These are phyloP conservation scores for Mycena albidolilacea DNA, from an alignment of 768 basidiomycete species.

Conservation along the genomic window DNA sequence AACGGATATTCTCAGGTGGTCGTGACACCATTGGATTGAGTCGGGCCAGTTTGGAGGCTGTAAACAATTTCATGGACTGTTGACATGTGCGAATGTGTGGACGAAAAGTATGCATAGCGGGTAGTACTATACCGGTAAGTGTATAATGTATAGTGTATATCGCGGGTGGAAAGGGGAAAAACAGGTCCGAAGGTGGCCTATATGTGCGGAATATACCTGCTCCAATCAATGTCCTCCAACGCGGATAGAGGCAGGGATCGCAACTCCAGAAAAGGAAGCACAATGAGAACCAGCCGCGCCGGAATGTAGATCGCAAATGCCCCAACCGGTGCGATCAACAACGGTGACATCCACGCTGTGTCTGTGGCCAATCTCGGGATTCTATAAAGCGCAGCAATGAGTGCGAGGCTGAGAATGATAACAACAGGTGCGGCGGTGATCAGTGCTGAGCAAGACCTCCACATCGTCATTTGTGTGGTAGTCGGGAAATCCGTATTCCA, in stretches of 20 bases:
- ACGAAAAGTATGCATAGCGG: too few species aligned
- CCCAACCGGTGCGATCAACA: neutral
- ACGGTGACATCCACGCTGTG: neutral
- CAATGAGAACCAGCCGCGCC: neutral
- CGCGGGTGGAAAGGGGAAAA: too few species aligned
- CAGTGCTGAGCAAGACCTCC: constrained; percentile 40
- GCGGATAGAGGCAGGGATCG: constrained; percentile 8
- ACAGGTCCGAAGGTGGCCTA: constrained; percentile 2
- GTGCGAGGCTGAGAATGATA: neutral
- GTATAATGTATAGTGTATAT: too few species aligned
- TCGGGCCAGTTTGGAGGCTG: too few species aligned
- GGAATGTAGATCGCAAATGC: neutral
- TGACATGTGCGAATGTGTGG: too few species aligned
- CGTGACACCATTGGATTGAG: too few species aligned
- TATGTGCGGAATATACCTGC: constrained; percentile 37
- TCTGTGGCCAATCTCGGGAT: neutral
- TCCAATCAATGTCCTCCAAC: constrained; percentile 35
- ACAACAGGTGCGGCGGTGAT: constrained; percentile 30
- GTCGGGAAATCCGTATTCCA: constrained; percentile 45
- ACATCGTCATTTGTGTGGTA: constrained; percentile 35
- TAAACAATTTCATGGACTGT: too few species aligned
- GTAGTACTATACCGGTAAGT: too few species aligned
- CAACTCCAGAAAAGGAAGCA: neutral
- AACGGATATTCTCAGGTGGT: too few species aligned
- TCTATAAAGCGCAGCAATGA: neutral